Base-by-base conservation (phyloP, 768 basidiomycete genomes). In the Lactarius hatsudake region DNA sequence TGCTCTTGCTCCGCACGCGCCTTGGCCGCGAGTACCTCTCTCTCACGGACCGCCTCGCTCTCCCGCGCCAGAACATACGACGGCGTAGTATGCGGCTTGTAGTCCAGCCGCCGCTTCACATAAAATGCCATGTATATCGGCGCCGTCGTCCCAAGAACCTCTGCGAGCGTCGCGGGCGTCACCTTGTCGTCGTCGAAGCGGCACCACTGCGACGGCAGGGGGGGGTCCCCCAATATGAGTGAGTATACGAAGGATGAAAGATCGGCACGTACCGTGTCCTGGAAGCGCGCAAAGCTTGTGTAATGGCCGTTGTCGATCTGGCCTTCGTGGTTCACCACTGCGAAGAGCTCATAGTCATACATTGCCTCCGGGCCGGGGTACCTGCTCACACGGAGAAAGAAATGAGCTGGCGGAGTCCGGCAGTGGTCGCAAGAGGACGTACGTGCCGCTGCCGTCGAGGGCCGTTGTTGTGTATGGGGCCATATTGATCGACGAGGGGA, bases 101-200 rank as follows among this genome's bases (percentile, higher is more conserved):
- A 96, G 69, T 95, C 91, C 56, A 96, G 80, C 68, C 92, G 86
- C 13, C 91, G 86, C 76, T 96, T 96, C 68, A 94, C 92, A 74
- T 96, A 97, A 79, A 96, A 95, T 69, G 93, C 93, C 94, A 96
- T 96, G 76, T 96, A 96, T 6, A 93, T 89, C 59, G 86, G 82
- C 23, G 93, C 93, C 59, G 65, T 62, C 2, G 60, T 40, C 30
- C 76, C 79, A 51, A 95, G 81, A 63, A 89, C 90, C 1, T 83
- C 83, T 9, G 83, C 81, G 26, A 95, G 81, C 30, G 81, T 88
- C 13, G 93, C 86, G 26, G 82, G 83, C 0, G 87, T 87, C 12
- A 96, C 93, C 77, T 93, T 96, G 72, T 96, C 94, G 74, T 97
- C 95, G 75, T 97, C 94, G 76, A 94, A 94, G 28, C 88, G 88